Evolutionary conservation across 2,329 filamentous ascomycete species (phyloP).

Genomic region (Colletotrichum navitas): DNA sequence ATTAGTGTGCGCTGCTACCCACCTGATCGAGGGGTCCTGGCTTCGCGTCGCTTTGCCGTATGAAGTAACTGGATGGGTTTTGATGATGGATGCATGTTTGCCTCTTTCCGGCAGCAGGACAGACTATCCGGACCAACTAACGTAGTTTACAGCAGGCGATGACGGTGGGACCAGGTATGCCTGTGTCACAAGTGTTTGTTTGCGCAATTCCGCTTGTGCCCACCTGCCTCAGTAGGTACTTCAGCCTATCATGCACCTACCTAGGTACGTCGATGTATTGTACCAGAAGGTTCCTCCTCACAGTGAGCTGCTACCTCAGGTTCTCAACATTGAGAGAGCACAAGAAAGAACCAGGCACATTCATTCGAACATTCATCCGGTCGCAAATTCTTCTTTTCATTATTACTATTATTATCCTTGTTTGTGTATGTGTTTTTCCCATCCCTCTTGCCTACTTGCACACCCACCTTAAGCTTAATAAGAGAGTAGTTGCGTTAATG

Average conservation of each 20-base stretch:
- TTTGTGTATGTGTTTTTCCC: too few relatives aligned
- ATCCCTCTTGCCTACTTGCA: too few relatives aligned
- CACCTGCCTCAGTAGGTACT: too few relatives aligned
- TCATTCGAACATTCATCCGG: background rate
- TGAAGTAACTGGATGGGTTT: too few relatives aligned
- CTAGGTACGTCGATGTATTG: too few relatives aligned
- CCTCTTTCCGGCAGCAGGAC: background rate
- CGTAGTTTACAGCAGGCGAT: background rate
- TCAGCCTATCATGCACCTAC: background rate
- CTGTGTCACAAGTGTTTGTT: background rate
- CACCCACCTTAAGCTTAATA: background rate
- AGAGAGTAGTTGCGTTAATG: background rate
- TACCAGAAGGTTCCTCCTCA: background rate
- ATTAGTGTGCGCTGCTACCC: too few relatives aligned
- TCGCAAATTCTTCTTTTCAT: background rate
- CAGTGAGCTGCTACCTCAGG: background rate
- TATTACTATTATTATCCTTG: too few relatives aligned
- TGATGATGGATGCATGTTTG: background rate
- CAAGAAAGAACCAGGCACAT: background rate
- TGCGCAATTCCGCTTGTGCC: background rate
- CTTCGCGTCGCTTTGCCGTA: too few relatives aligned
- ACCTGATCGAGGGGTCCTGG: background rate
- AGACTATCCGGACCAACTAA: background rate
- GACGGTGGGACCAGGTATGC: background rate
- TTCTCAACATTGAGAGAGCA: background rate